These are phyloP conservation scores for Bryum argenteum DNA, from an alignment of 225 moss, liverwort and hornwort genomes.

Conservation along the genomic window DNA sequence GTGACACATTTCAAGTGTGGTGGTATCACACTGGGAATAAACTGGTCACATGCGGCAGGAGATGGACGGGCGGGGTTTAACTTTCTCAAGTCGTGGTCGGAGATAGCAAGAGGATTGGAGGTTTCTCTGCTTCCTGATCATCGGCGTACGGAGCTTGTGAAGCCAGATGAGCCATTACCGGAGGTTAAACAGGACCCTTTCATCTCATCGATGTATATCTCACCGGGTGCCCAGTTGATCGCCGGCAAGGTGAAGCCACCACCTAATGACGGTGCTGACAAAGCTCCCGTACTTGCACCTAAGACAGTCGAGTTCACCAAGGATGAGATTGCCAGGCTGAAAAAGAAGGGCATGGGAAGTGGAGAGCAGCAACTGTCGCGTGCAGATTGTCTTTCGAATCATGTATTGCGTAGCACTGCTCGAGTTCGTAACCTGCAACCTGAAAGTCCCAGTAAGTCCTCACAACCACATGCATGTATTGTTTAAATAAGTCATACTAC, in stretches of 20 bases:
- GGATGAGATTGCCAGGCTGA: conserved; percentile 27
- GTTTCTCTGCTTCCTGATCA: conserved; percentile 43
- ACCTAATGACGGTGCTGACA: background rate
- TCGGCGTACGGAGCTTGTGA: conserved; percentile 33
- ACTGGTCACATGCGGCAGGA: conserved; percentile 41
- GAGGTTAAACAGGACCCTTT: conserved; percentile 3
- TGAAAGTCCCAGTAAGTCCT: background rate
- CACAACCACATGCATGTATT: background rate
- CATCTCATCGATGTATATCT: background rate
- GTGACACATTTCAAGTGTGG: conserved; percentile 46
- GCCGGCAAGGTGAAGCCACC: background rate
- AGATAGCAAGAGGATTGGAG: conserved; percentile 35
- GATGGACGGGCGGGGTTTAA: conserved; percentile 50
- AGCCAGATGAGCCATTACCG: conserved; percentile 14
- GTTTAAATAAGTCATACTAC: too few relatives aligned
- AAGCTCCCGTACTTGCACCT: background rate
- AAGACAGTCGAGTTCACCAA: conserved; percentile 29
- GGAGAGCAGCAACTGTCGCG: conserved; percentile 23
- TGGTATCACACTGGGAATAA: conserved; percentile 40
- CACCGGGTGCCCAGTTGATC: conserved; percentile 25
- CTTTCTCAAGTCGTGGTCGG: conserved; percentile 53
- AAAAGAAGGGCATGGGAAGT: conserved; percentile 12
- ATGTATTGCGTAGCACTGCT: conserved; percentile 39
- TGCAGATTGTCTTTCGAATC: conserved; percentile 44
- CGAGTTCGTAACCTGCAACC: conserved; percentile 20